Evolutionary conservation across 1,139 yeast species (phyloP).

Genomic region (Lodderomyces metapsilosis): DNA sequence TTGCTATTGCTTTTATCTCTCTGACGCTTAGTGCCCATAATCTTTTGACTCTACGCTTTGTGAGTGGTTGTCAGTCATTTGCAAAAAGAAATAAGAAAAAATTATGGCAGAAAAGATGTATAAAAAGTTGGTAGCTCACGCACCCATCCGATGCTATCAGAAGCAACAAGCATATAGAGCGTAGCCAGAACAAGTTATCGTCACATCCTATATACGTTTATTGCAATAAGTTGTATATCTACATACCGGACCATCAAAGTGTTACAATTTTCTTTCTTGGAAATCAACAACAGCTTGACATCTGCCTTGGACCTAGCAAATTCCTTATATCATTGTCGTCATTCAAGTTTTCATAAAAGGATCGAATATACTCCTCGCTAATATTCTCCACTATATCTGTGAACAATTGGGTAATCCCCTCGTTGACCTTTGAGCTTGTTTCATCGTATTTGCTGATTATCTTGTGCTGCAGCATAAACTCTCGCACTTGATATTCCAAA

Average conservation of each 20-base stretch:
- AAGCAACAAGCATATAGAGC: too few species aligned
- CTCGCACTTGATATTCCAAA: constrained; percentile 9
- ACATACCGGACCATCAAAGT: not conserved
- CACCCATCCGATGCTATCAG: too few species aligned
- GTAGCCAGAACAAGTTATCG: too few species aligned
- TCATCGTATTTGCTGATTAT: constrained; percentile 19
- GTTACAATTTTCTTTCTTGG: not conserved
- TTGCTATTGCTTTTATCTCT: not conserved
- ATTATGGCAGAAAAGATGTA: not conserved
- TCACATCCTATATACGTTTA: too few species aligned
- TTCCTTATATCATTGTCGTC: constrained; percentile 13
- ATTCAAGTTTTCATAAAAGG: not conserved
- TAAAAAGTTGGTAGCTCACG: constrained; percentile 23
- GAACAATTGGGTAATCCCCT: constrained; percentile 44
- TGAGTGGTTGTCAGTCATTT: not conserved
- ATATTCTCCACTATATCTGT: constrained; percentile 43
- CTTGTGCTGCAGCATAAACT: constrained; percentile 10
- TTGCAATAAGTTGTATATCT: not conserved
- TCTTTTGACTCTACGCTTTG: not conserved
- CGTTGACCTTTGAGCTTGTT: constrained; percentile 51
- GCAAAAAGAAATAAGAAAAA: constrained; percentile 10
- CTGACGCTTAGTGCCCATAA: not conserved
- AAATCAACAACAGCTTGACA: constrained; percentile 13
- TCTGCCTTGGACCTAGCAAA: constrained; percentile 12
- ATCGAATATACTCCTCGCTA: constrained; percentile 28